Evolutionary conservation across 805 yeast species (phyloP).

Genomic region (Candida bentonensis): DNA sequence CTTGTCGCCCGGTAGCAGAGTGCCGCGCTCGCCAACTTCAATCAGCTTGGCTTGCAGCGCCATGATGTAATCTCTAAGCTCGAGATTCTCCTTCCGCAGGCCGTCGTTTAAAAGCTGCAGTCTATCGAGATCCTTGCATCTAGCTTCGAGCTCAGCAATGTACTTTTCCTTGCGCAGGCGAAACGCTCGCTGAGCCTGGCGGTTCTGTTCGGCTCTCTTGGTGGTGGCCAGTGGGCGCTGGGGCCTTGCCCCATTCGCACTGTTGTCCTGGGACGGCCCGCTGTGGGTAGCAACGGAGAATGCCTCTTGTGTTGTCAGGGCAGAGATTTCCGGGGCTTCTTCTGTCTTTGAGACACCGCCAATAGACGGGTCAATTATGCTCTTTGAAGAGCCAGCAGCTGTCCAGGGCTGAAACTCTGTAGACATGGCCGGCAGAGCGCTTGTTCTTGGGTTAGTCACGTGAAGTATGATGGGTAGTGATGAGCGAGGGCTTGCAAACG

Average conservation of each 20-base stretch:
- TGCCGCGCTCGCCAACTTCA: not conserved
- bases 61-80: slow-evolving; percentile 57
- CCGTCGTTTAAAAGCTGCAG: slow-evolving; percentile 51
- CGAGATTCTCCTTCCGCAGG: slow-evolving; percentile 56
- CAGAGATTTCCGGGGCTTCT: not conserved
- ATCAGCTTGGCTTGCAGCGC: slow-evolving; percentile 34
- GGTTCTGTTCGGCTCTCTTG: slow-evolving; percentile 82
- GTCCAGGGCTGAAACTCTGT: not conserved
- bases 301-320: not conserved
- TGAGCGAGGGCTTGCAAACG: too few species aligned
- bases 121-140: slow-evolving; percentile 48
- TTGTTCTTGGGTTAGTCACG: not conserved
- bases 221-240: slow-evolving; percentile 41
- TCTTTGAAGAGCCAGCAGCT: not conserved
- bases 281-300: too few species aligned
- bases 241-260: not conserved
- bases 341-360: not conserved
- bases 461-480: too few species aligned
- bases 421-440: not conserved
- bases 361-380: not conserved
- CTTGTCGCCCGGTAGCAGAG: not conserved
- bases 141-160: slow-evolving; percentile 63
- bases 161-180: slow-evolving; percentile 72
- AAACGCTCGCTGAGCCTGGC: slow-evolving; percentile 86
- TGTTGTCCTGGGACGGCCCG: not conserved